Conservation (phyloP, 495 filamentous ascomycete species). For the Glarea lozoyensis region DNA sequence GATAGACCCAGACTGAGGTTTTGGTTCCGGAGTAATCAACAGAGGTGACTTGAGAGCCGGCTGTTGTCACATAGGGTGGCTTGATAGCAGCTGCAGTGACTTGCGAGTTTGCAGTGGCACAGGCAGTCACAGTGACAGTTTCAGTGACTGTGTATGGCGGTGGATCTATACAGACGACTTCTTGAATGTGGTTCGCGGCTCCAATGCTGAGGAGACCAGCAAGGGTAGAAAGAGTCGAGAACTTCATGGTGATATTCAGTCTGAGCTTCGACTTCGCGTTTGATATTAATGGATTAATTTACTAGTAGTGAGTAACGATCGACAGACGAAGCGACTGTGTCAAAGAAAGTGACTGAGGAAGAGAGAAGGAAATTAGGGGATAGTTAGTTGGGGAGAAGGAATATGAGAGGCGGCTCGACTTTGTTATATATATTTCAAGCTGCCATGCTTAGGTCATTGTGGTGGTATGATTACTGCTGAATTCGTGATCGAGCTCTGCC, state of each 20-base stretch:
- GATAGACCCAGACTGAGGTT: conserved; percentile 12
- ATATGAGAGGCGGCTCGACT: too few species aligned
- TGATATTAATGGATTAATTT: too few species aligned
- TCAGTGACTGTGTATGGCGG: conserved; percentile 4
- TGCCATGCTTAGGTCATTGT: too few species aligned
- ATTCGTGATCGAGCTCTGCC: too few species aligned
- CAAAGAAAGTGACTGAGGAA: too few species aligned
- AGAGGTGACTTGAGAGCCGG: conserved; percentile 4
- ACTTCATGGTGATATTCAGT: conserved; percentile 15
- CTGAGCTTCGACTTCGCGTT: too few species aligned
- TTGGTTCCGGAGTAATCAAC: conserved; percentile 2
- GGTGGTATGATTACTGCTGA: too few species aligned
- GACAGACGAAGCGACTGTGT: too few species aligned
- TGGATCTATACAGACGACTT: conserved; percentile 10
- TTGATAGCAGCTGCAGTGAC: background rate
- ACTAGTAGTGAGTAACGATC: too few species aligned
- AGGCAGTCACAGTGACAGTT: conserved; percentile 9
- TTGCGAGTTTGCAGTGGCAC: background rate
- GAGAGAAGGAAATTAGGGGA: too few species aligned
- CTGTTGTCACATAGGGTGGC: conserved; percentile 1
- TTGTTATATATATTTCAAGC: too few species aligned
- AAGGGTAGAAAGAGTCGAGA: conserved; percentile 9
- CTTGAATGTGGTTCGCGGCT: conserved; percentile 4
- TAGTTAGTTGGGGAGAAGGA: too few species aligned
- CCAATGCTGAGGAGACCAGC: conserved; percentile 2